Percentiles rank a stretch among this genome's conserved stretches.
phyloP scores from a whole-genome alignment of 345 rosid genomes.

The Murraya koenigii region DNA sequence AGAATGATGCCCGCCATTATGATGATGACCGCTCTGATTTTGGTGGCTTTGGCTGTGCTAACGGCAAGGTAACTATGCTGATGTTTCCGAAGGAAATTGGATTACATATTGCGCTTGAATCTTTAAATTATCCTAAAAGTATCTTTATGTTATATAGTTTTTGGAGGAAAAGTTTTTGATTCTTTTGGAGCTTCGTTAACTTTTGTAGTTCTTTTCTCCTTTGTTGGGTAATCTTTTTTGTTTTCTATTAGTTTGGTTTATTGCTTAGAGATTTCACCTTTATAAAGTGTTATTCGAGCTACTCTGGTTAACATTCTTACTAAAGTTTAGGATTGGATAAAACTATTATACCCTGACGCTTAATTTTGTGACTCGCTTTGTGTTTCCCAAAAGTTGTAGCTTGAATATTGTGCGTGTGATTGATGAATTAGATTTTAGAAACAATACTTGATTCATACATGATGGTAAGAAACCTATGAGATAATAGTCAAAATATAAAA shows the following conservation, averaged over 20 bases:
- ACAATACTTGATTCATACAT: background rate
- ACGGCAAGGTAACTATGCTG: constrained; percentile 61
- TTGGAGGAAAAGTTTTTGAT: background rate
- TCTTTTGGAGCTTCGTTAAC: background rate
- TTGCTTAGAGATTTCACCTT: background rate
- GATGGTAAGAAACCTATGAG: background rate
- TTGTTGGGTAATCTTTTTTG: too few species aligned
- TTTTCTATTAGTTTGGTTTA: background rate
- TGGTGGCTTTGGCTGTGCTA: constrained; percentile 85
- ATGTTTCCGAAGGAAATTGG: background rate
- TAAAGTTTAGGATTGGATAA: background rate
- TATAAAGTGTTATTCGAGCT: constrained; percentile 20
- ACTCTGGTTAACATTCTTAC: background rate
- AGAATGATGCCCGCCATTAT: constrained; percentile 89
- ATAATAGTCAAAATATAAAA: background rate
- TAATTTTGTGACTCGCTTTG: background rate
- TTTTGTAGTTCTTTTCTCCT: background rate
- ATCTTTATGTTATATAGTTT: background rate
- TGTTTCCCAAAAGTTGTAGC: background rate
- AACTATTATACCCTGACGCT: background rate
- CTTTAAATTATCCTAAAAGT: background rate
- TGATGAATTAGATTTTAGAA: background rate
- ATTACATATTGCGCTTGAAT: background rate
- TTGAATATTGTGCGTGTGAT: background rate
- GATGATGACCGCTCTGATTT: constrained; percentile 80